Conservation (phyloP, 2,329 filamentous ascomycete genomes). For the Neopestalotiopsis sp. region DNA sequence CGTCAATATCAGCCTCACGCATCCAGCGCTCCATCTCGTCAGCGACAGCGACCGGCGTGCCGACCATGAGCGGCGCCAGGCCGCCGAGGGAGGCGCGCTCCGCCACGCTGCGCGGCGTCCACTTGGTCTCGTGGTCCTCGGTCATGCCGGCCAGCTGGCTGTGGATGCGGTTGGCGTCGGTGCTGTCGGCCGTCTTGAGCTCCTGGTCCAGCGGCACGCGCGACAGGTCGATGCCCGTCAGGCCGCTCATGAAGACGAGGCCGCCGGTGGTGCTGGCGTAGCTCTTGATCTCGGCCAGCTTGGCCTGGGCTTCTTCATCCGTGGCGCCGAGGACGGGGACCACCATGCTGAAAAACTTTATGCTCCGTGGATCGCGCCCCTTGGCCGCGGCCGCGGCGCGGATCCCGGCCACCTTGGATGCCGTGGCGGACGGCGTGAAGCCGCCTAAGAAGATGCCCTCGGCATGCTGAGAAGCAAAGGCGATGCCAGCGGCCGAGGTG, state of each 20-base stretch:
- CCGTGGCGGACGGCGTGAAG: conserved; percentile 53
- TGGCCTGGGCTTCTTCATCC: conserved; percentile 57
- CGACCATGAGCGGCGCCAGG: conserved; percentile 30
- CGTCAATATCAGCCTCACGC: conserved; percentile 31
- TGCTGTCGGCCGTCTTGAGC: conserved; percentile 59
- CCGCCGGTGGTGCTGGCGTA: conserved; percentile 59
- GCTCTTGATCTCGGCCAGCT: conserved; percentile 54
- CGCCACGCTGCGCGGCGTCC: conserved; percentile 49
- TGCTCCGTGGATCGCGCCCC: conserved; percentile 59
- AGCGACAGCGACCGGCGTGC: conserved; percentile 31
- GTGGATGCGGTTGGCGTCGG: conserved; percentile 55
- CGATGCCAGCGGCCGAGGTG: conserved; percentile 59
- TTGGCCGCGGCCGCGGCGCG: conserved; percentile 51
- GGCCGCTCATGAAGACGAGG: conserved; percentile 60
- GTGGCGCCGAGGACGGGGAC: conserved; percentile 55
- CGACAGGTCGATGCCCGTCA: conserved; percentile 66
- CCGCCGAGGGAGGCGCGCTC: conserved; percentile 45
- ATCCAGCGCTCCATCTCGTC: conserved; percentile 34
- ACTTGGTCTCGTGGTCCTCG: conserved; percentile 49
- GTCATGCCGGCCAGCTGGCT: conserved; percentile 54
- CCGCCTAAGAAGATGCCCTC: conserved; percentile 64
- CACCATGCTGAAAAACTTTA: conserved; percentile 61
- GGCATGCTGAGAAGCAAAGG: conserved; percentile 61
- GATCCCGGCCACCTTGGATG: conserved; percentile 56
- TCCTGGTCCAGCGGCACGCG: conserved; percentile 62